A percentile compares a stretch with the other conserved stretches of the same genome.
These are phyloP conservation scores for Zygnema circumcarinatum DNA, from an alignment of 139 green algal species.

Conservation along the genomic window DNA sequence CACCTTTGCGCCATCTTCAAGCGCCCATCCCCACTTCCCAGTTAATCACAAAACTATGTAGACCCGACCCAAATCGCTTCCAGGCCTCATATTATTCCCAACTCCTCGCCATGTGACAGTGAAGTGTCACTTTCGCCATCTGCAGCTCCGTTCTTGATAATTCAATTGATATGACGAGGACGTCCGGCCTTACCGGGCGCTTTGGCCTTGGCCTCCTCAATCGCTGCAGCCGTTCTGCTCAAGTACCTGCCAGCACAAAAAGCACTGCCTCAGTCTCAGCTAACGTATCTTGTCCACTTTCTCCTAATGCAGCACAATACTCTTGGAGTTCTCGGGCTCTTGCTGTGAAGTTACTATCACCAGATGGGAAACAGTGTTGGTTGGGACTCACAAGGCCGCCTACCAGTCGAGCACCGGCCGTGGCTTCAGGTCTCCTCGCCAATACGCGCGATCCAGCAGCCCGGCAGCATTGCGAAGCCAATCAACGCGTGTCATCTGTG, in stretches of 20 bases:
- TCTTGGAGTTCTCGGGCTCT: too few relatives aligned
- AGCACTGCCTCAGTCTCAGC: neutral
- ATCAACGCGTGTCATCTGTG: slow-evolving; percentile 73
- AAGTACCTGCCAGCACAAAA: slow-evolving; percentile 61
- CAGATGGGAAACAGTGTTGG: neutral
- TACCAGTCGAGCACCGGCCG: slow-evolving; percentile 92
- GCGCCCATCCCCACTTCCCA: neutral
- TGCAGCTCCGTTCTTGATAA: too few relatives aligned
- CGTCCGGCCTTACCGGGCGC: neutral
- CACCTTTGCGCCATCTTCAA: slow-evolving; percentile 2
- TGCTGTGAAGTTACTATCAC: too few relatives aligned
- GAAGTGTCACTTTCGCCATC: too few relatives aligned
- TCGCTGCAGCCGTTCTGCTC: slow-evolving; percentile 67
- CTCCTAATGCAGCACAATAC: too few relatives aligned
- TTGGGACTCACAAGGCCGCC: neutral
- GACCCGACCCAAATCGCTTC: too few relatives aligned
- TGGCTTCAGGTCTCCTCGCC: slow-evolving; percentile 86
- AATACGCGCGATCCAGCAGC: slow-evolving; percentile 82
- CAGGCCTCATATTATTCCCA: too few relatives aligned
- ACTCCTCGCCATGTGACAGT: too few relatives aligned
- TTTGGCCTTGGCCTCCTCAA: slow-evolving; percentile 68
- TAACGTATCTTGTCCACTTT: too few relatives aligned
- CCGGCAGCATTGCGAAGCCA: slow-evolving; percentile 88
- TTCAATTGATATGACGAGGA: too few relatives aligned
- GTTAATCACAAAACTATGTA: neutral